Evolutionary conservation across 352 stramenopile species (phyloP).

Genomic region (Phytophthora constricta): DNA sequence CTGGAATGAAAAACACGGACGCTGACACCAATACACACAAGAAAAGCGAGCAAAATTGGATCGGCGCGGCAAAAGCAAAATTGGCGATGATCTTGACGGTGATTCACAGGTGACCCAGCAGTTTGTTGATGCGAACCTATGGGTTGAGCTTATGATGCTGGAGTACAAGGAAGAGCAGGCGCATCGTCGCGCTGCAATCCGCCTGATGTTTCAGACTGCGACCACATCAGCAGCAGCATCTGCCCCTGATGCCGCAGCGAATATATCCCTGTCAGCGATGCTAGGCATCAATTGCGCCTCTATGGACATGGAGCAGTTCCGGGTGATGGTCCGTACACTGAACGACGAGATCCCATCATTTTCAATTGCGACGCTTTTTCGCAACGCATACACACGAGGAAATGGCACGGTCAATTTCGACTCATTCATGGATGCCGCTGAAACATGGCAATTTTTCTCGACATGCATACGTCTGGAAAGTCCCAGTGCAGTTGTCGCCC

Average conservation of each 20-base stretch:
- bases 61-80: constrained; percentile 15
- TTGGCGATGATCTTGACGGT: constrained; percentile 8
- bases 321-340: constrained; percentile 83
- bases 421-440: constrained; percentile 86
- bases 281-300: constrained; percentile 39
- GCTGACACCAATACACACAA: constrained; percentile 7
- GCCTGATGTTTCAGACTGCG: constrained; percentile 94
- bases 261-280: constrained; percentile 33
- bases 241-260: constrained; percentile 15
- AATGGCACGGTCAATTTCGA: constrained; percentile 89
- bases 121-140: constrained; percentile 81
- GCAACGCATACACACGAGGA: constrained; percentile 64
- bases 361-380: constrained; percentile 67
- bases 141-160: constrained; percentile 89
- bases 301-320: constrained; percentile 94
- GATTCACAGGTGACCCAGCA: constrained; percentile 21
- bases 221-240: constrained; percentile 39
- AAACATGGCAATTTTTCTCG: constrained; percentile 89
- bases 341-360: constrained; percentile 80
- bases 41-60: constrained; percentile 19
- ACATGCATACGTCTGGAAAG: constrained; percentile 83
- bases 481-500: constrained; percentile 51
- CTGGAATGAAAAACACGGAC: not conserved
- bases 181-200: constrained; percentile 87
- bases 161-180: constrained; percentile 94